A percentile compares a stretch with the other conserved stretches of the same genome.
phyloP scores from a whole-genome alignment of 1,139 yeast genomes.

The Magnusiomyces fungicola region DNA sequence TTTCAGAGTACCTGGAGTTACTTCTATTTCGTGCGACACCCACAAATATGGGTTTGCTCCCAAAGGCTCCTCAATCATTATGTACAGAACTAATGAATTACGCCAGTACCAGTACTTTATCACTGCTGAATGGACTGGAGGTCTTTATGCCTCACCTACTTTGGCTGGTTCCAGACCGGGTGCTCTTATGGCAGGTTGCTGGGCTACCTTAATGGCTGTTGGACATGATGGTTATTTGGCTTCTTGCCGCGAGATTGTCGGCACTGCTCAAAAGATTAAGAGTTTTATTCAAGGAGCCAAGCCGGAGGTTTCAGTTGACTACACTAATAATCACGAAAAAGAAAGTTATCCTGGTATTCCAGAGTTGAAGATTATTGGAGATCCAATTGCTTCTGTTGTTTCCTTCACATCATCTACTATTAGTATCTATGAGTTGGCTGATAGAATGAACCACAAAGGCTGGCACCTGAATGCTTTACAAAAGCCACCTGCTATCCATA shows the following conservation, averaged over 20 bases:
- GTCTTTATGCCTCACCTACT: conserved; percentile 93
- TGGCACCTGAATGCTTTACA: conserved; percentile 91
- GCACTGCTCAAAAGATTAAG: conserved; percentile 54
- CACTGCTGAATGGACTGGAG: conserved; percentile 85
- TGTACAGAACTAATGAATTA: conserved; percentile 65
- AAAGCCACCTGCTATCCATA: conserved; percentile 82
- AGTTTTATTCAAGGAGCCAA: conserved; percentile 37
- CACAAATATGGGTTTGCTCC: conserved; percentile 99
- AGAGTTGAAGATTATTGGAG: conserved; percentile 64
- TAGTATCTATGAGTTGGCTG: conserved; percentile 72
- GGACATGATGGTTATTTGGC: conserved; percentile 74
- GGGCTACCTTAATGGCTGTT: conserved; percentile 81
- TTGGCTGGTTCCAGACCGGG: conserved; percentile 97
- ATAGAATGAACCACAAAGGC: conserved; percentile 56
- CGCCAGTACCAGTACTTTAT: conserved; percentile 81
- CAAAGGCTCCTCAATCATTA: conserved; percentile 86
- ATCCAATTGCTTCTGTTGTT: conserved; percentile 76
- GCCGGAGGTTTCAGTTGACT: conserved; percentile 59
- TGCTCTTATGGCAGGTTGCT: conserved; percentile 92
- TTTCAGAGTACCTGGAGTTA: conserved; percentile 87
- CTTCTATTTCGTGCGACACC: conserved; percentile 94
- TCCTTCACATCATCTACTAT: conserved; percentile 56
- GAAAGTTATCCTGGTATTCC: conserved; percentile 42
- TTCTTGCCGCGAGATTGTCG: conserved; percentile 60
- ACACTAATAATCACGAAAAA: conserved; percentile 51